A percentile compares a stretch with the other conserved stretches of the same genome.
Evolutionary conservation across 257 asterid genomes (phyloP).

Genomic region (Solanum raphanifolium): DNA sequence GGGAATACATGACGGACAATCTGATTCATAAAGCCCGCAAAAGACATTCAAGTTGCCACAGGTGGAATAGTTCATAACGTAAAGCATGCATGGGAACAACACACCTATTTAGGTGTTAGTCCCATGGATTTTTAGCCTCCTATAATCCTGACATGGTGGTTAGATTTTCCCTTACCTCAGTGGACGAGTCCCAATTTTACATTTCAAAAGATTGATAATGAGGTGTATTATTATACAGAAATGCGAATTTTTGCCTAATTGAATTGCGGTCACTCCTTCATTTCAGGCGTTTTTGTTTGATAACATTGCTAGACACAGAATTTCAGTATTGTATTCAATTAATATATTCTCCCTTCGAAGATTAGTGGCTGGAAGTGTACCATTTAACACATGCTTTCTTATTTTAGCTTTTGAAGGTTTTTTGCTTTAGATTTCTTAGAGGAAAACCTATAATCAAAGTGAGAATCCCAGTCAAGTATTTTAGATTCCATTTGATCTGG

Average conservation of each 20-base stretch:
- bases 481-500: neutral
- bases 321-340: neutral
- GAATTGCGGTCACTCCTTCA: neutral
- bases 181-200: neutral
- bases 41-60: neutral
- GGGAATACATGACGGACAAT: neutral
- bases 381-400: neutral
- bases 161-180: neutral
- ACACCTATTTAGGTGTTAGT: neutral
- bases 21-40: neutral
- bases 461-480: neutral
- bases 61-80: neutral
- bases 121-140: too few species aligned
- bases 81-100: neutral
- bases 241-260: neutral
- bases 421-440: neutral
- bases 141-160: too few species aligned
- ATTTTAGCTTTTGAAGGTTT: neutral
- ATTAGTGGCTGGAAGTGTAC: neutral
- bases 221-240: neutral
- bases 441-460: neutral
- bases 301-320: neutral
- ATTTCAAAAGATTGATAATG: neutral
- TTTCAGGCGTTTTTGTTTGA: neutral
- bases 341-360: neutral